Percentiles rank a stretch among this genome's conserved stretches.
These are phyloP conservation scores for Parietaria judaica DNA, from an alignment of 306 rosid species.

Conservation along the genomic window DNA sequence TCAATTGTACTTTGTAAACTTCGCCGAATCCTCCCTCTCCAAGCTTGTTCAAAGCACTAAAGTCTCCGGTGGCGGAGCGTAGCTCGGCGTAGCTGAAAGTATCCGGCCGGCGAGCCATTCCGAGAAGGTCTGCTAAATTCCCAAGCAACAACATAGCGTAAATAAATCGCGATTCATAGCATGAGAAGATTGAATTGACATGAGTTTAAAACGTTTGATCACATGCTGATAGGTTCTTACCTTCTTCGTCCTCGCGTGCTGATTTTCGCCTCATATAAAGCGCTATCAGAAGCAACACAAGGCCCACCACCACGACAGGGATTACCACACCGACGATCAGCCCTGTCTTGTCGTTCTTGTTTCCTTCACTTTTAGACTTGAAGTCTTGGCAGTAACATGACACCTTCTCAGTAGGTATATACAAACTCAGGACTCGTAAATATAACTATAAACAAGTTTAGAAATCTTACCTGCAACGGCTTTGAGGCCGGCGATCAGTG, in stretches of 20 bases:
- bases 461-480: conserved; percentile 18
- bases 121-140: conserved; percentile 10
- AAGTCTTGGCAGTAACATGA: conserved; percentile 1
- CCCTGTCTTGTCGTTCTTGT: conserved; percentile 7
- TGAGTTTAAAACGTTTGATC: neutral
- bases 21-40: conserved; percentile 34
- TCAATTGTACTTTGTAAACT: conserved; percentile 18
- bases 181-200: neutral
- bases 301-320: conserved; percentile 5
- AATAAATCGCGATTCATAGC: too few relatives aligned
- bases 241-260: conserved; percentile 9
- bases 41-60: conserved; percentile 21
- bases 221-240: neutral
- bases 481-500: conserved; percentile 11
- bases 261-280: conserved; percentile 5
- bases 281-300: conserved; percentile 1
- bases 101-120: conserved; percentile 15
- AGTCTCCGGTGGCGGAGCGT: conserved; percentile 22
- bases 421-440: too few relatives aligned
- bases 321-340: conserved; percentile 15
- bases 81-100: conserved; percentile 24
- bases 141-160: neutral
- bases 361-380: conserved; percentile 1
- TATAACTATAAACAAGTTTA: too few relatives aligned
- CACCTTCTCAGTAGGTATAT: neutral